Conservation (phyloP, 169 alveolate species). For the Eimeria necatrix region DNA sequence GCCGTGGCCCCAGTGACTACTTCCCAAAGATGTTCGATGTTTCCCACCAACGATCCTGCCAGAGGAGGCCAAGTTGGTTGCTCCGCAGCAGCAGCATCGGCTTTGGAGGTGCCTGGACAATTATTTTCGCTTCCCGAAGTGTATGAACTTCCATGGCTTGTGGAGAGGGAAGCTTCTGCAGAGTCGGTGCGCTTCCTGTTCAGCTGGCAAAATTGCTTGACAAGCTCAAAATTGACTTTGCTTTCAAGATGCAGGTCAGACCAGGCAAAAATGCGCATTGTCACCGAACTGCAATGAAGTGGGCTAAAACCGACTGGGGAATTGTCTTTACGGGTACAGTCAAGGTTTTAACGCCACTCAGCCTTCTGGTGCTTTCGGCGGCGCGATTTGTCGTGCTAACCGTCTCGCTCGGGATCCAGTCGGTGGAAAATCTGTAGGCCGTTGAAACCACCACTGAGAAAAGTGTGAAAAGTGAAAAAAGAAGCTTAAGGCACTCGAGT, state of each 20-base stretch:
- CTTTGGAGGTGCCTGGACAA: background rate
- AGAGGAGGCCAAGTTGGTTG: background rate
- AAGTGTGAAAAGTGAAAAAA: background rate
- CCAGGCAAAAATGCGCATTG: constrained; percentile 70
- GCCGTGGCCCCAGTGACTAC: constrained; percentile 15
- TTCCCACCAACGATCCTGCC: background rate
- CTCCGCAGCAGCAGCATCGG: constrained; percentile 2
- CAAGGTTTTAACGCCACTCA: background rate
- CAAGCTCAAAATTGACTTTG: constrained; percentile 50
- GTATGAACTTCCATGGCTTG: background rate
- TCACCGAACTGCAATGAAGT: background rate
- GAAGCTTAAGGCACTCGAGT: background rate
- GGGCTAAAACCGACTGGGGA: background rate
- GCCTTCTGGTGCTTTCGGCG: background rate
- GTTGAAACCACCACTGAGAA: background rate
- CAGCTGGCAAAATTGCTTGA: constrained; percentile 59
- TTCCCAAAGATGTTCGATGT: constrained; percentile 56
- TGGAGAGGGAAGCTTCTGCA: background rate
- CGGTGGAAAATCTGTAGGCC: background rate
- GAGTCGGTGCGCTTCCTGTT: constrained; percentile 33
- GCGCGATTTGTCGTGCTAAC: background rate
- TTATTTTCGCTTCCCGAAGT: background rate
- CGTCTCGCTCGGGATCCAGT: background rate
- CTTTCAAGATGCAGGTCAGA: constrained; percentile 74
- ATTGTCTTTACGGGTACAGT: background rate